Evolutionary conservation across 73 alveolate genomes (phyloP).

Genomic region (Paraurostyla sp.): DNA sequence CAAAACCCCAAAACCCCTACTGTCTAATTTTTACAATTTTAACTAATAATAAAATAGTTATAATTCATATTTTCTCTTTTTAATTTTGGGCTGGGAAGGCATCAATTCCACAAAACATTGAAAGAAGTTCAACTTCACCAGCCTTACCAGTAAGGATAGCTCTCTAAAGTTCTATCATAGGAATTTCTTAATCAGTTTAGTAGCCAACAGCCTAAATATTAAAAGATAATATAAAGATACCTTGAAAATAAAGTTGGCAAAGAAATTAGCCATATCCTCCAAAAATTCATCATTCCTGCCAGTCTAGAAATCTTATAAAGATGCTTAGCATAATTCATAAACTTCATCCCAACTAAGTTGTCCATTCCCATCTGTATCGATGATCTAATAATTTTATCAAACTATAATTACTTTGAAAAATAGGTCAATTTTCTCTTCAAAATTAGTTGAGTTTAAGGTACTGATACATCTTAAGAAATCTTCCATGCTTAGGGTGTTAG

Average conservation of each 20-base stretch:
- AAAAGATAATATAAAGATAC: neutral
- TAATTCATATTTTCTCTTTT: too few relatives aligned
- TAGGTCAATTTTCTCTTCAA: constrained; percentile 62
- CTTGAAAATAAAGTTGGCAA: constrained; percentile 34
- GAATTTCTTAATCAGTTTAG: constrained; percentile 52
- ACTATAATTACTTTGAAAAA: constrained; percentile 53
- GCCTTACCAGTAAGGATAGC: neutral
- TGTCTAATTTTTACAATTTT: too few relatives aligned
- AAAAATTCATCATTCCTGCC: constrained; percentile 53
- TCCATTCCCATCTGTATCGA: constrained; percentile 73
- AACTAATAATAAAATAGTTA: too few relatives aligned
- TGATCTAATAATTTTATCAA: constrained; percentile 29
- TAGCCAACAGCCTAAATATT: constrained; percentile 40
- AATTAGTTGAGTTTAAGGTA: constrained; percentile 42
- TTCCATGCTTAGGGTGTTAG: neutral
- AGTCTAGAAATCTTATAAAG: constrained; percentile 2
- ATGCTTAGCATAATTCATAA: constrained; percentile 45
- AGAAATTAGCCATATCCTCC: constrained; percentile 24
- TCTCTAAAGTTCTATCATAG: constrained; percentile 26
- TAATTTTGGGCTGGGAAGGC: too few relatives aligned
- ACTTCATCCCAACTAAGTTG: constrained; percentile 67
- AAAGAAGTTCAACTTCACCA: constrained; percentile 40
- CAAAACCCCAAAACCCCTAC: too few relatives aligned
- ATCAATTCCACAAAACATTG: constrained; percentile 70
- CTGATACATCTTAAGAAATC: constrained; percentile 58